These are phyloP conservation scores for Tetradesmus obliquus DNA, from an alignment of 139 green algal species.

Conservation along the genomic window DNA sequence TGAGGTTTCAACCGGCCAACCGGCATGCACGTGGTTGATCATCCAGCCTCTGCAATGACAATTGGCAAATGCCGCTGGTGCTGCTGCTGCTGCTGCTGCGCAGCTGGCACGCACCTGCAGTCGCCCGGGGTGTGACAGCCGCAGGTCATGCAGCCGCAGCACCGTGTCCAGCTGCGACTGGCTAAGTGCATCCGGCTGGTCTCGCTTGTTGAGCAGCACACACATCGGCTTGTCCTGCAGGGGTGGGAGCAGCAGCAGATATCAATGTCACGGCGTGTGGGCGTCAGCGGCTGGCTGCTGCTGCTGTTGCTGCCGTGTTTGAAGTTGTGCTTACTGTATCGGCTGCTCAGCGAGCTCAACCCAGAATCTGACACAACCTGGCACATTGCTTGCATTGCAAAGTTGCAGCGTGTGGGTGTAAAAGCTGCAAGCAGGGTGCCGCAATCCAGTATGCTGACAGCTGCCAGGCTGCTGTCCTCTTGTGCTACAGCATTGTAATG, in stretches of 20 bases:
- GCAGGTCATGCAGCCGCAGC: constrained; percentile 43
- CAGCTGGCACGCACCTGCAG: background rate
- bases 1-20: too few relatives aligned
- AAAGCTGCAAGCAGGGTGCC: background rate
- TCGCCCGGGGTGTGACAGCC: background rate
- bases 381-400: background rate
- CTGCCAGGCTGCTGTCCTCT: too few relatives aligned
- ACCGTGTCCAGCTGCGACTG: constrained; percentile 38
- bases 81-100: background rate
- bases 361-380: background rate
- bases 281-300: background rate
- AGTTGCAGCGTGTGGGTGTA: background rate
- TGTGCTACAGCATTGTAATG: too few relatives aligned
- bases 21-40: too few relatives aligned
- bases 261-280: background rate
- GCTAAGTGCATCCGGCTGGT: constrained; percentile 6
- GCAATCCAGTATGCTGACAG: too few relatives aligned
- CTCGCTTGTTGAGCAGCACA: constrained; percentile 42
- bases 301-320: too few relatives aligned
- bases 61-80: background rate
- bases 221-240: constrained; percentile 47
- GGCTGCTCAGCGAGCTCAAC: background rate
- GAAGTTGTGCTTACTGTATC: too few relatives aligned
- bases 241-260: background rate
- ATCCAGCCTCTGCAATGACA: too few relatives aligned